Evolutionary conservation across 108 stramenopile genomes (phyloP), one percentile per base, ranked within the genome.

Genomic region (Skeletonema grethae): DNA sequence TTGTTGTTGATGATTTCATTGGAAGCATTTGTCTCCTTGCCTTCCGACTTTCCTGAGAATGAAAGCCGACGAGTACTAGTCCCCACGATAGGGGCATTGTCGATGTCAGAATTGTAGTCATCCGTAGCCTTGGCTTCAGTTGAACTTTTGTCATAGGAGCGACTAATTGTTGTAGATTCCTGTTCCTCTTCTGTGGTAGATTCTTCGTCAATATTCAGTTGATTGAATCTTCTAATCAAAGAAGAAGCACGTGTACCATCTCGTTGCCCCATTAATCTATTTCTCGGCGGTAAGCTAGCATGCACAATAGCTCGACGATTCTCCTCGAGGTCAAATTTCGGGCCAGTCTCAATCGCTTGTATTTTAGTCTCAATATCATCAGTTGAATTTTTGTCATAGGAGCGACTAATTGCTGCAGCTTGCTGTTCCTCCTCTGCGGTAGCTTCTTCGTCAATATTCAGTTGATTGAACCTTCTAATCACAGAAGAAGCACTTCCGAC

Each of bases 301-400:
- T 72, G 64, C 24, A 60, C 67, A 55, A 76, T 36, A 41, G 67
- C 67, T 22, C 22, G 57, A 11, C 66, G 61, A 45, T 68, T 76
- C 32, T 63, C 50, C 25, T 20, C 24, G 30, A 76, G 45, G 36
- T 76, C 75, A 55, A 76, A 61, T 48, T 60, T 67, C 39, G 32
- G 56, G 20, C 48, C 45, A 20, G 28, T 62, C 16, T 43, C 67
- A 56, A 63, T 68, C 28, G 36, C 22, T 18, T 67, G 67, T 56
- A 67, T 68, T 29, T 39, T 69, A 20, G n/a, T 2, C 63, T 68
- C 75, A 18, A 78, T 78, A 55, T 78, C 70, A 56, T 41, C 50
- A n/a, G 18, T 22, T 6, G 50, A 20, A 53, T 20, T 53, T 1
- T 22, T 53, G 22, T 22, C 50, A 2, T 53, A 22, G n/a, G 20